These are phyloP conservation scores for Castanopsis chinensis DNA, from an alignment of 306 rosid species.

Conservation along the genomic window DNA sequence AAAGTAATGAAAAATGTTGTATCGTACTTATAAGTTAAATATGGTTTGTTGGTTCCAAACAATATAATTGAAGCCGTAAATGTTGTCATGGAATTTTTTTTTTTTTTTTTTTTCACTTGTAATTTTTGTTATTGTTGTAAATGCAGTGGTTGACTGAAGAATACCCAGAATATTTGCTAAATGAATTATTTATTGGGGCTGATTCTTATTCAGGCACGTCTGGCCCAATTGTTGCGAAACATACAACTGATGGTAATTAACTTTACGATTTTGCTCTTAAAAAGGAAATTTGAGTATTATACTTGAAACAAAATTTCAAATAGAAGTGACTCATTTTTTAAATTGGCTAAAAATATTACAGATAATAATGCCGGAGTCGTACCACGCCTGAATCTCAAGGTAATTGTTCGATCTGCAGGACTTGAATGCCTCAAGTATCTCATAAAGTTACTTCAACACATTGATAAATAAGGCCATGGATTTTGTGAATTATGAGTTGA, in stretches of 20 bases:
- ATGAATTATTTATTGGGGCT: conserved; percentile 14
- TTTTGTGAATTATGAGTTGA: background rate
- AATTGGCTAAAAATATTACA: conserved; percentile 2
- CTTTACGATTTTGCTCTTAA: background rate
- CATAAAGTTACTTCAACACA: background rate
- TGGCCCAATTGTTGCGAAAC: conserved; percentile 6
- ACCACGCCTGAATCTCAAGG: conserved; percentile 24
- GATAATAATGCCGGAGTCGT: conserved; percentile 8
- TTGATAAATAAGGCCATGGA: background rate
- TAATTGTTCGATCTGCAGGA: background rate
- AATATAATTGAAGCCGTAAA: background rate
- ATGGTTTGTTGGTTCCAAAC: no score
- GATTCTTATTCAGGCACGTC: conserved; percentile 21
- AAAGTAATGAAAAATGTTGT: no score
- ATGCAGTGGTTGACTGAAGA: conserved; percentile 28
- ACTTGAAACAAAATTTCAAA: background rate
- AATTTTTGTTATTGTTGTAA: background rate
- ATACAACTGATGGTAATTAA: conserved; percentile 16
- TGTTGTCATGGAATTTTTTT: background rate
- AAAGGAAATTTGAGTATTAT: background rate
- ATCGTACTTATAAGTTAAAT: no score
- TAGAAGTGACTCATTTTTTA: background rate
- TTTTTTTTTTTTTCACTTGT: background rate
- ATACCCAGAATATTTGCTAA: conserved; percentile 1
- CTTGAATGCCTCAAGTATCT: background rate